Percentiles rank a stretch among this genome's conserved stretches.
Conservation (phyloP, 2,329 filamentous ascomycete genomes). For the Fusarium transvaalense region DNA sequence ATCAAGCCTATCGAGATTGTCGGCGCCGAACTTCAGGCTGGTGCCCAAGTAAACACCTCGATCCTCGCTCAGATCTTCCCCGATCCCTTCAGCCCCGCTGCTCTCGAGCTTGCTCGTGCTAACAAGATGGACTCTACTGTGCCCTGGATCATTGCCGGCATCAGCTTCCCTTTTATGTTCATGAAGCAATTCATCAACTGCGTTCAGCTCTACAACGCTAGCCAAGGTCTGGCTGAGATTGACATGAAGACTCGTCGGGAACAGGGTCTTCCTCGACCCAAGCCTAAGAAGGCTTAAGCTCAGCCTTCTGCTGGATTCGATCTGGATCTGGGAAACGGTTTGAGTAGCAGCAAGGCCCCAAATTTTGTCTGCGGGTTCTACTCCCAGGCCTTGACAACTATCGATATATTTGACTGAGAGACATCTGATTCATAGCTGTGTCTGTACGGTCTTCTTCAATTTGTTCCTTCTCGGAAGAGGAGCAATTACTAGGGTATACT, state of each 20-base stretch:
- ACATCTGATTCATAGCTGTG: constrained; percentile 13
- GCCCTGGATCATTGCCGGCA: constrained; percentile 78
- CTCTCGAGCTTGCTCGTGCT: constrained; percentile 89
- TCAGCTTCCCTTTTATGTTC: constrained; percentile 89
- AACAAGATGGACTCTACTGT: constrained; percentile 87
- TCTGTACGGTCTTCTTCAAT: constrained; percentile 34
- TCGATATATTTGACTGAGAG: constrained; percentile 18
- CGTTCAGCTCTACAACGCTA: constrained; percentile 92
- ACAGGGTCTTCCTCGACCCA: constrained; percentile 64
- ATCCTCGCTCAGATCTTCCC: constrained; percentile 82
- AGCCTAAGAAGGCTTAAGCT: constrained; percentile 51
- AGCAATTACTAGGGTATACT: constrained; percentile 41
- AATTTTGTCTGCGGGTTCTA: background rate
- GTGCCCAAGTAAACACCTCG: constrained; percentile 77
- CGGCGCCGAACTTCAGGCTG: constrained; percentile 69
- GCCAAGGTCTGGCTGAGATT: constrained; percentile 92
- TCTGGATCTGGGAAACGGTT: background rate
- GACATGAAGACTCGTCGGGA: constrained; percentile 75
- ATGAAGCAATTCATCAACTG: constrained; percentile 95
- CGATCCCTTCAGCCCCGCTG: constrained; percentile 91
- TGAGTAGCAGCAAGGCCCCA: background rate
- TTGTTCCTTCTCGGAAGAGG: constrained; percentile 24
- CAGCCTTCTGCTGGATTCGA: background rate
- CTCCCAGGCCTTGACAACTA: background rate
- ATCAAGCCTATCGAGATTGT: constrained; percentile 71